Evolutionary conservation across 192 early-diverging fungal species (phyloP).

Genomic region (Backusella westeae): DNA sequence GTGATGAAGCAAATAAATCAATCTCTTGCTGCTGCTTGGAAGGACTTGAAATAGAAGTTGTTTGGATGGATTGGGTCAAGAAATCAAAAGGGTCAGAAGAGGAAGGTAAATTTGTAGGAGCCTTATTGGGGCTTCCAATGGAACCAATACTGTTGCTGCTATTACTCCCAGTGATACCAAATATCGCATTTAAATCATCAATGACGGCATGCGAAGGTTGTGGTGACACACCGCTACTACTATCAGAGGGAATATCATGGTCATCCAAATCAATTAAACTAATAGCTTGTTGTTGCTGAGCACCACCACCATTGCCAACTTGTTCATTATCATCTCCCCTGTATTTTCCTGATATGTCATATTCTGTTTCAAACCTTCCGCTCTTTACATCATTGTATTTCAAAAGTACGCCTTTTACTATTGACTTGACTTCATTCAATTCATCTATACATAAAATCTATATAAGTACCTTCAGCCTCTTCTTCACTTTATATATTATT

Average conservation of each 20-base stretch:
- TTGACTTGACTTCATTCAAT: slow-evolving; percentile 54
- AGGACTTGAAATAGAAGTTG: background rate
- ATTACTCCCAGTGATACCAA: background rate
- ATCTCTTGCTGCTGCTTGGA: background rate
- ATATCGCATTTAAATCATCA: slow-evolving; percentile 24
- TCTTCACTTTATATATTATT: slow-evolving; percentile 60
- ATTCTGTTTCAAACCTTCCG: slow-evolving; percentile 41
- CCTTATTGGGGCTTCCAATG: background rate
- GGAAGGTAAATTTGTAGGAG: background rate
- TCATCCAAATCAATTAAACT: slow-evolving; percentile 47
- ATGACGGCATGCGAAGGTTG: background rate
- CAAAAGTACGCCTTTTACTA: slow-evolving; percentile 73
- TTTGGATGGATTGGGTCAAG: background rate
- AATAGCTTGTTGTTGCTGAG: slow-evolving; percentile 23
- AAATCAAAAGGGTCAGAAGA: background rate
- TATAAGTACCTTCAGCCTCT: background rate
- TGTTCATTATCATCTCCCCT: background rate
- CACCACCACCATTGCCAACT: background rate
- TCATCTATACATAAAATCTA: background rate
- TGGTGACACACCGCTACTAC: background rate
- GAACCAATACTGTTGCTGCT: background rate
- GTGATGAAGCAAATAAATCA: background rate
- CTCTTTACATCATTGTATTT: slow-evolving; percentile 59
- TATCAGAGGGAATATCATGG: slow-evolving; percentile 11
- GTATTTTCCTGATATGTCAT: slow-evolving; percentile 17